phyloP scores from a whole-genome alignment of 805 yeast genomes.

The Candida montana region DNA sequence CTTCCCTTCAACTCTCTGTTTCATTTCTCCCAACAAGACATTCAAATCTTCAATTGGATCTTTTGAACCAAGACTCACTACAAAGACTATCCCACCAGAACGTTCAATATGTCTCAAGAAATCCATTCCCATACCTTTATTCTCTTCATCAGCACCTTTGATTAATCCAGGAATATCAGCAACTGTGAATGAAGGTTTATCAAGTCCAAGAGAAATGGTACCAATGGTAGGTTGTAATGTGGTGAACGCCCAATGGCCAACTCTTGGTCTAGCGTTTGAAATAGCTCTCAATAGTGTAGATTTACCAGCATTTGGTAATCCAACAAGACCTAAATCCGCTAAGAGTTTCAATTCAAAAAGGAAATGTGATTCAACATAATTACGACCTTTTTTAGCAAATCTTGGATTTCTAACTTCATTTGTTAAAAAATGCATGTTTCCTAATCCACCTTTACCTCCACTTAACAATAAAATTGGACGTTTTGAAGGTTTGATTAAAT shows the following conservation, averaged over 20 bases:
- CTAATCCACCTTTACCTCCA: constrained; percentile 95
- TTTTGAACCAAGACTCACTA: constrained; percentile 63
- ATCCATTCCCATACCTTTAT: constrained; percentile 91
- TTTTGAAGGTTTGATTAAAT: constrained; percentile 53
- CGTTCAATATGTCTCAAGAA: constrained; percentile 90
- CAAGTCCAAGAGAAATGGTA: constrained; percentile 65
- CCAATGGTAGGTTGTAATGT: constrained; percentile 91
- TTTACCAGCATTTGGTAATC: constrained; percentile 96
- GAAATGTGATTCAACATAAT: constrained; percentile 59
- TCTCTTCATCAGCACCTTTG: constrained; percentile 68
- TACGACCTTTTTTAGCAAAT: constrained; percentile 77
- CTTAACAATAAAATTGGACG: constrained; percentile 64
- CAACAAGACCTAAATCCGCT: constrained; percentile 93
- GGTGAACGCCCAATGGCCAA: constrained; percentile 97
- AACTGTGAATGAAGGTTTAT: constrained; percentile 69
- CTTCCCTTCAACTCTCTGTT: constrained; percentile 57
- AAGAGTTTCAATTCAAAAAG: constrained; percentile 79
- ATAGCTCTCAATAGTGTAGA: constrained; percentile 83
- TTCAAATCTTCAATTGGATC: constrained; percentile 66
- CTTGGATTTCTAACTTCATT: constrained; percentile 82
- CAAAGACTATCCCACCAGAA: constrained; percentile 84
- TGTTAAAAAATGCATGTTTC: constrained; percentile 92
- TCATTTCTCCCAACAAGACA: constrained; percentile 65
- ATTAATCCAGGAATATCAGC: constrained; percentile 98
- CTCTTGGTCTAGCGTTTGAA: constrained; percentile 81